Evolutionary conservation across 75 land plant genomes (phyloP).

Genomic region (Picea glauca): DNA sequence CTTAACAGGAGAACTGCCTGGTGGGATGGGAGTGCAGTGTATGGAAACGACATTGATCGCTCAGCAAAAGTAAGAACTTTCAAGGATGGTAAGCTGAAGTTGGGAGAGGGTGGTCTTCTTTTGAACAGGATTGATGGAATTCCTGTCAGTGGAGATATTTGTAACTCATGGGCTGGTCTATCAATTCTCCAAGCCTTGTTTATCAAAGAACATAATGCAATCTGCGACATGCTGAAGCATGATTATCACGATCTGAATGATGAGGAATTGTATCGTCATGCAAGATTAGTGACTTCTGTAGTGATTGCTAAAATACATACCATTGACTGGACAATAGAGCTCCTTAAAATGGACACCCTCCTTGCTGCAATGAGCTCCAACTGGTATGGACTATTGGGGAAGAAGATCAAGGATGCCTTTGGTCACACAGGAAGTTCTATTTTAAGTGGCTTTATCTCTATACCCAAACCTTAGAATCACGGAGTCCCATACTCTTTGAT

Average conservation of each 20-base stretch:
- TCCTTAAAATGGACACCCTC: constrained; percentile 59
- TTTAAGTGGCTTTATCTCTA: constrained; percentile 53
- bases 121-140: constrained; percentile 31
- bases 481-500: constrained; percentile 70
- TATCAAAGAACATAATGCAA: constrained; percentile 60
- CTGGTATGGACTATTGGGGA: constrained; percentile 55
- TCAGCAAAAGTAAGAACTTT: constrained; percentile 39
- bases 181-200: constrained; percentile 52
- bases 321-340: constrained; percentile 79
- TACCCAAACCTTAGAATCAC: constrained; percentile 47
- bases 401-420: constrained; percentile 46
- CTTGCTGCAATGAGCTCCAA: constrained; percentile 48
- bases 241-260: constrained; percentile 40
- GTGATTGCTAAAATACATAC: constrained; percentile 76
- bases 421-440: constrained; percentile 38
- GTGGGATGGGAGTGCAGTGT: constrained; percentile 72
- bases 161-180: constrained; percentile 63
- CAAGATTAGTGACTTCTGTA: constrained; percentile 29
- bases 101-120: constrained; percentile 39
- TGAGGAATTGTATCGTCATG: constrained; percentile 45
- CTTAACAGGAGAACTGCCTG: no score
- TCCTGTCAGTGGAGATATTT: constrained; percentile 51
- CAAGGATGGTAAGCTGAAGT: constrained; percentile 50
- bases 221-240: constrained; percentile 43
- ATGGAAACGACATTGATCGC: constrained; percentile 38